These are phyloP conservation scores for Circinella umbellata DNA, from an alignment of 371 early-diverging fungal genomes.

Conservation along the genomic window DNA sequence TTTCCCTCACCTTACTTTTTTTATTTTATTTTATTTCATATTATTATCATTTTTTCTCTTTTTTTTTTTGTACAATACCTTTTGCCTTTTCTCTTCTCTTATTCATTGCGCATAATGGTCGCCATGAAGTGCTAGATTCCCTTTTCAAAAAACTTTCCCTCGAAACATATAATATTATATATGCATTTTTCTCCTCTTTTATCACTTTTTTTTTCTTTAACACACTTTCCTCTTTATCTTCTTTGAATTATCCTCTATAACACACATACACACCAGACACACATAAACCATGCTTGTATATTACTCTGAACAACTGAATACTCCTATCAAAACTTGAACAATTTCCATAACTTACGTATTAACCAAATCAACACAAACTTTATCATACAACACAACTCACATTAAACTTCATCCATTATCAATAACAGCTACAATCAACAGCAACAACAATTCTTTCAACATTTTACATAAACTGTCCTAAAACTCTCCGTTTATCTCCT, in stretches of 20 bases:
- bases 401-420: background rate
- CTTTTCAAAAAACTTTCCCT: background rate
- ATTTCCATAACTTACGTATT: background rate
- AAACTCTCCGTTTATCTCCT: constrained; percentile 8
- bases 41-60: constrained; percentile 15
- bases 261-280: background rate
- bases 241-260: background rate
- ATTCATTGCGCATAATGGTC: constrained; percentile 10
- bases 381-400: background rate
- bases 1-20: constrained; percentile 8
- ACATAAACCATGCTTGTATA: constrained; percentile 13
- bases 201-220: constrained; percentile 6
- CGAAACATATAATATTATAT: background rate
- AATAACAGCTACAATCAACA: too few relatives aligned
- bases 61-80: constrained; percentile 13
- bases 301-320: constrained; percentile 8
- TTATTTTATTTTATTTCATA: constrained; percentile 15
- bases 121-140: constrained; percentile 19
- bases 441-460: too few relatives aligned
- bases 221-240: constrained; percentile 11
- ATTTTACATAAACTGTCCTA: background rate
- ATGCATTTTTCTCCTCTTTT: background rate
- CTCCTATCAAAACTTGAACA: constrained; percentile 10
- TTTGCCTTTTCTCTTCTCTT: constrained; percentile 7
- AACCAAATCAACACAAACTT: constrained; percentile 3